Conservation (phyloP, 179 eudicot genomes). For the Carnegiea gigantea region DNA sequence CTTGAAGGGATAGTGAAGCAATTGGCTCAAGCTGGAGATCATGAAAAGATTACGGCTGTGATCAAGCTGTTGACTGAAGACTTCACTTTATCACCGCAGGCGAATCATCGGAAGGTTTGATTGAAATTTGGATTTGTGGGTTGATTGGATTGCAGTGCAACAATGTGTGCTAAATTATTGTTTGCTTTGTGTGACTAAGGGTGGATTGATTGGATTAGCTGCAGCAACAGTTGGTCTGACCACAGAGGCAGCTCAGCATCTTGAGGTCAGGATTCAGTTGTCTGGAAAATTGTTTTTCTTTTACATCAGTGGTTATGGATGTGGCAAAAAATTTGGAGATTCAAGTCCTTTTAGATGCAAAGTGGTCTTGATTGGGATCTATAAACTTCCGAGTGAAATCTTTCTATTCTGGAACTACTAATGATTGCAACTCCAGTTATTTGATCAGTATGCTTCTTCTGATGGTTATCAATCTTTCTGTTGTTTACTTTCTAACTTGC, state of each 20-base stretch:
- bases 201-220: slow-evolving; percentile 97
- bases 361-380: background rate
- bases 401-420: background rate
- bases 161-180: slow-evolving; percentile 10
- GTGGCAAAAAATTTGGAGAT: background rate
- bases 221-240: slow-evolving; percentile 97
- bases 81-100: slow-evolving; percentile 75
- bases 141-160: background rate
- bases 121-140: background rate
- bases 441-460: background rate
- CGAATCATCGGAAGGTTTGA: slow-evolving; percentile 83
- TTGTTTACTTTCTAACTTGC: background rate
- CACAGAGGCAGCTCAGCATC: slow-evolving; percentile 91
- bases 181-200: slow-evolving; percentile 42
- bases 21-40: slow-evolving; percentile 64
- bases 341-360: background rate
- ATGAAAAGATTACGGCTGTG: slow-evolving; percentile 80
- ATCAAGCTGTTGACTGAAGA: slow-evolving; percentile 78
- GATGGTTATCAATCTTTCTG: background rate
- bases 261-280: slow-evolving; percentile 56
- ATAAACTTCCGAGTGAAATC: background rate
- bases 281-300: background rate
- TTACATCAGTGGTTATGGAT: background rate
- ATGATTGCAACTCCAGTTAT: background rate
- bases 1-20: slow-evolving; percentile 95